A percentile compares a stretch with the other conserved stretches of the same genome.
phyloP scores from a whole-genome alignment of 2,329 filamentous ascomycete genomes.

The Botrytis paeoniae region DNA sequence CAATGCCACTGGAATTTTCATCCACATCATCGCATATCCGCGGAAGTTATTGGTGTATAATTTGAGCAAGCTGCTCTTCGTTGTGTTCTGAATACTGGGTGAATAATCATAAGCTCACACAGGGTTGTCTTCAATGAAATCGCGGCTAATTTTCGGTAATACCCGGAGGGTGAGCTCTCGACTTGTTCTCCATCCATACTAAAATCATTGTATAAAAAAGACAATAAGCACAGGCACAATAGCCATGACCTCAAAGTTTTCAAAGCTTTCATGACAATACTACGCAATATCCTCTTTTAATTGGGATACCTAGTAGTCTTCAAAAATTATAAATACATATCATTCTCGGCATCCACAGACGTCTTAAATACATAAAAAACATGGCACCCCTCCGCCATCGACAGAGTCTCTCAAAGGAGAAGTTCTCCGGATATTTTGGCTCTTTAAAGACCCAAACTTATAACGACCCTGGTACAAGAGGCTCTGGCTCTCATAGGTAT shows the following conservation, averaged over 20 bases:
- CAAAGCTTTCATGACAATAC: not conserved
- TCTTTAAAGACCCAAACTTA: constrained; percentile 70
- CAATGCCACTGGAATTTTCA: constrained; percentile 35
- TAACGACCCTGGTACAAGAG: constrained; percentile 55
- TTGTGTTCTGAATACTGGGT: constrained; percentile 1
- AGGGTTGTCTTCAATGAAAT: not conserved
- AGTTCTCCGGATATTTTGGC: constrained; percentile 65
- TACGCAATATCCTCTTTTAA: not conserved
- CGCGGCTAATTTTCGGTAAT: constrained; percentile 6
- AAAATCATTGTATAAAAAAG: not conserved
- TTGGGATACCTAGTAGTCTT: not conserved
- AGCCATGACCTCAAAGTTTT: not conserved
- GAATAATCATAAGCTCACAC: not conserved
- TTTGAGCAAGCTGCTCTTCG: constrained; percentile 23
- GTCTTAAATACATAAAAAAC: not conserved
- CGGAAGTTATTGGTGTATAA: constrained; percentile 26
- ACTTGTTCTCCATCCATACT: not conserved
- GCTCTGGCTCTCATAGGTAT: constrained; percentile 55
- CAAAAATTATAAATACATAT: not conserved
- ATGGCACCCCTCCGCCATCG: constrained; percentile 42
- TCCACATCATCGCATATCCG: constrained; percentile 38
- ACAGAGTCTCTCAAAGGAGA: constrained; percentile 64
- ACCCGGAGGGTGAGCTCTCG: not conserved
- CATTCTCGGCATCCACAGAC: too few relatives aligned
- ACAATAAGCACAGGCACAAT: not conserved